phyloP scores from a whole-genome alignment of 192 early-diverging fungal genomes.

The Phlyctochytrium arcticum region DNA sequence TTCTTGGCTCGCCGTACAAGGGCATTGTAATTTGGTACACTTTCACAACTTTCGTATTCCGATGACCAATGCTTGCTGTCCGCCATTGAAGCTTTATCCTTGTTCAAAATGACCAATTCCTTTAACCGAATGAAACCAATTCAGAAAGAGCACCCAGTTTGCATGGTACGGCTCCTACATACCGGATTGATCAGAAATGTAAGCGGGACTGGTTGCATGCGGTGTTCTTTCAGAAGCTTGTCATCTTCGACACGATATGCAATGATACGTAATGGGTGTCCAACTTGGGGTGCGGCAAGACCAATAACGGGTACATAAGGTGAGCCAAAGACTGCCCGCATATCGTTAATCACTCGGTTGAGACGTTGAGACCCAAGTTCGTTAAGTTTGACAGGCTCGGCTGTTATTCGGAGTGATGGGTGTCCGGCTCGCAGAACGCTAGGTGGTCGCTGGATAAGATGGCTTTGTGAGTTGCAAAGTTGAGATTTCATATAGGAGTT shows the following conservation, averaged over 20 bases:
- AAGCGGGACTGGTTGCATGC: conserved; percentile 24
- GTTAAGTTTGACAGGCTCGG: conserved; percentile 15
- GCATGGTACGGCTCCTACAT: too few relatives aligned
- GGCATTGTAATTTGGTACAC: conserved; percentile 42
- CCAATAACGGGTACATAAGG: conserved; percentile 39
- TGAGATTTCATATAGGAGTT: too few relatives aligned
- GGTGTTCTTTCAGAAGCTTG: conserved; percentile 18
- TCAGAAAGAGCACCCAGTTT: too few relatives aligned
- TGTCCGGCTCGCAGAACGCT: conserved; percentile 28
- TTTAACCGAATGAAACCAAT: too few relatives aligned
- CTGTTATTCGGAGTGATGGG: conserved; percentile 27
- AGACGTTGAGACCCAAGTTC: conserved; percentile 10
- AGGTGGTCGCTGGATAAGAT: conserved; percentile 8
- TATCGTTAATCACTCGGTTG: conserved; percentile 19
- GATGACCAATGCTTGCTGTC: conserved; percentile 4
- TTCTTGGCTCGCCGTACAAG: conserved; percentile 31
- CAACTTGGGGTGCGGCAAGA: conserved; percentile 46
- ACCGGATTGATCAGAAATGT: conserved; percentile 50
- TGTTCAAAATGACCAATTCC: too few relatives aligned
- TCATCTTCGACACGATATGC: conserved; percentile 33
- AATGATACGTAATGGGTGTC: conserved; percentile 41
- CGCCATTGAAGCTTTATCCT: not conserved
- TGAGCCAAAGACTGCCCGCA: conserved; percentile 29
- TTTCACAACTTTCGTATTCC: conserved; percentile 49
- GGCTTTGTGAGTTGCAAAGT: too few relatives aligned